Percentiles rank a stretch among this genome's conserved stretches.
Conservation (phyloP, 208 protist genomes). For the Trypanosoma boissoni region DNA sequence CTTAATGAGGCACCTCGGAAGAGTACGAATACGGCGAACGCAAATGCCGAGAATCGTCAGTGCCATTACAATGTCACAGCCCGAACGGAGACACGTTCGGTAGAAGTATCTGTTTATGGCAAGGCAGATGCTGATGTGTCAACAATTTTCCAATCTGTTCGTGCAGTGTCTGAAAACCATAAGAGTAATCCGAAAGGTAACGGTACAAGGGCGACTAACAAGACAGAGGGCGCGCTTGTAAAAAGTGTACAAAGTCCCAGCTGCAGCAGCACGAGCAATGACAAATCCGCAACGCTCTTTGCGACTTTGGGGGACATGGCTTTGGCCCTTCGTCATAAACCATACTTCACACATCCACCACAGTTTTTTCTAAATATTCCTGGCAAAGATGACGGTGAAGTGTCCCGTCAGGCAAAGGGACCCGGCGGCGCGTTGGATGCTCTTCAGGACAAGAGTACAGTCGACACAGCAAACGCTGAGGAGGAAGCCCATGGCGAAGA, state of each 20-base stretch:
- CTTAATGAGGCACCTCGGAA: constrained; percentile 28
- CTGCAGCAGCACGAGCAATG: not conserved
- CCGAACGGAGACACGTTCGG: constrained; percentile 73
- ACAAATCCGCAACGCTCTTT: constrained; percentile 13
- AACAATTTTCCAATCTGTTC: constrained; percentile 30
- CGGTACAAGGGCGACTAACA: not conserved
- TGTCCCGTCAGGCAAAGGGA: constrained; percentile 5
- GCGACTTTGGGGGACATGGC: constrained; percentile 33
- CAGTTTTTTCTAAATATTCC: constrained; percentile 28
- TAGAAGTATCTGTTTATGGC: constrained; percentile 63
- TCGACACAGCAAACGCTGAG: no score
- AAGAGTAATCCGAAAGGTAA: not conserved
- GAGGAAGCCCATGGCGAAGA: no score
- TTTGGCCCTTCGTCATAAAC: constrained; percentile 21
- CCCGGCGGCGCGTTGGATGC: no score
- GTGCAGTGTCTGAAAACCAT: not conserved
- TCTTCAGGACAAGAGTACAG: no score
- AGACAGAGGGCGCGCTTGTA: not conserved
- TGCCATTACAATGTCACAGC: constrained; percentile 61
- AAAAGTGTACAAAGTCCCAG: constrained; percentile 8
- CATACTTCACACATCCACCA: constrained; percentile 46
- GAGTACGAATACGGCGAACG: not conserved
- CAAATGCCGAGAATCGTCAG: constrained; percentile 6
- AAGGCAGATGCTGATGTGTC: constrained; percentile 48
- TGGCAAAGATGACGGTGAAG: constrained; percentile 19